Conservation (phyloP, 2,329 filamentous ascomycete species). For the Venturiaceae sp. region DNA sequence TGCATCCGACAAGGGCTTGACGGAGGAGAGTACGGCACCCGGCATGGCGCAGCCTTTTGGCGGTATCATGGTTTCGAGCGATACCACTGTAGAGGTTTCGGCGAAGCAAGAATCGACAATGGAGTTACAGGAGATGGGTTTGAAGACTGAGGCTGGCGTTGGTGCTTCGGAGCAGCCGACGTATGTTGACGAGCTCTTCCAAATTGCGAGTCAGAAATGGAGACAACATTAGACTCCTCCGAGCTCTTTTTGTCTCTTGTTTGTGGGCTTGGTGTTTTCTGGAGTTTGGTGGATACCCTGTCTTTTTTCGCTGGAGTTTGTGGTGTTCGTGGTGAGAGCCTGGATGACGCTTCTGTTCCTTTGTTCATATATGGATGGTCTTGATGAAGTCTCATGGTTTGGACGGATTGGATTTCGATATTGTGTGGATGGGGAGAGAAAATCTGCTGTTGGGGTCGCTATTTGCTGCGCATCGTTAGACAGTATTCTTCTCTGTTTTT, state of each 20-base stretch:
- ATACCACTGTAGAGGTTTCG: constrained; percentile 19
- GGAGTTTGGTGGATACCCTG: background rate
- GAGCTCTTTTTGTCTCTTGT: background rate
- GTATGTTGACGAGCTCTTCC: constrained; percentile 26
- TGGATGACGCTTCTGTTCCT: background rate
- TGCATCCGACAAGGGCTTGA: constrained; percentile 4
- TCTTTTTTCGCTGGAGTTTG: background rate
- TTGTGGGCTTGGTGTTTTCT: background rate
- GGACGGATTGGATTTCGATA: background rate
- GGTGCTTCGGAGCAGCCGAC: constrained; percentile 30
- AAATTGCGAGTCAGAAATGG: constrained; percentile 19
- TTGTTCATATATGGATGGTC: background rate
- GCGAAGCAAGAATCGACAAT: constrained; percentile 14
- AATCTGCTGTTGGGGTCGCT: background rate
- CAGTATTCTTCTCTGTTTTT: background rate
- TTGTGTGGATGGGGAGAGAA: background rate
- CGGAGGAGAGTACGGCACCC: background rate
- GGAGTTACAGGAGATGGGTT: constrained; percentile 23
- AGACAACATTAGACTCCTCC: background rate
- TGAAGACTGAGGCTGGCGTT: constrained; percentile 20
- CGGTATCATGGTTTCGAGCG: constrained; percentile 27
- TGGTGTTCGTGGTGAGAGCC: background rate
- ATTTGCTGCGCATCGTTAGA: background rate
- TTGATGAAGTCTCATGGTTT: background rate
- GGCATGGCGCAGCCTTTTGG: constrained; percentile 17